These are phyloP conservation scores for Kwoniella dendrophila DNA, from an alignment of 768 basidiomycete genomes.

Conservation along the genomic window DNA sequence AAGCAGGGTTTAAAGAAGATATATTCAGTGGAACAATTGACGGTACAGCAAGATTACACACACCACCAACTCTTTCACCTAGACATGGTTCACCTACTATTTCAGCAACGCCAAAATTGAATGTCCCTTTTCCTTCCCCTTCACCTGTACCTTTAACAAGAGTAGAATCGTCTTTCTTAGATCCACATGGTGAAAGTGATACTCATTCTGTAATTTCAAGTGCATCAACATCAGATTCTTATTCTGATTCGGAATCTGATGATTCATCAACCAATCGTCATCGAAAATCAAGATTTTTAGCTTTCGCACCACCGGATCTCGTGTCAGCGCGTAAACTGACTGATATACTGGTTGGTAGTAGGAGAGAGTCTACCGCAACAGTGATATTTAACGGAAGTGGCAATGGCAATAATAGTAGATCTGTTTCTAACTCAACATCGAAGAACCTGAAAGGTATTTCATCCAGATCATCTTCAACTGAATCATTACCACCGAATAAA, in stretches of 20 bases:
- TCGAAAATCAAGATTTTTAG: slow-evolving; percentile 9
- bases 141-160: slow-evolving; percentile 29
- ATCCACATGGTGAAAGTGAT: slow-evolving; percentile 13
- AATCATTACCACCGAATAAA: neutral
- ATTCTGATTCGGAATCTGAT: slow-evolving; percentile 17
- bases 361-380: slow-evolving; percentile 8
- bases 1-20: slow-evolving; percentile 31
- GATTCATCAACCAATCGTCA: neutral
- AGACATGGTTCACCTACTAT: slow-evolving; percentile 5
- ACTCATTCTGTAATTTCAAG: slow-evolving; percentile 23
- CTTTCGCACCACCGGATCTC: slow-evolving; percentile 24
- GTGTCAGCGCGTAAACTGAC: neutral
- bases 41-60: slow-evolving; percentile 10
- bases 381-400: neutral
- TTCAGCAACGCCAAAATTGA: slow-evolving; percentile 1
- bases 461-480: neutral
- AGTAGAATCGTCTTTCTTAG: slow-evolving; percentile 20
- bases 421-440: neutral
- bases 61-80: slow-evolving; percentile 23
- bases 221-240: slow-evolving; percentile 14
- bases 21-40: slow-evolving; percentile 28
- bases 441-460: neutral
- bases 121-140: slow-evolving; percentile 3
- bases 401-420: neutral
- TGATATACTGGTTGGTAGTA: neutral